Percentiles rank a stretch among this genome's conserved stretches.
These are phyloP conservation scores for Paecilomyces sp. DNA, from an alignment of 2,329 filamentous ascomycete species.

Conservation along the genomic window DNA sequence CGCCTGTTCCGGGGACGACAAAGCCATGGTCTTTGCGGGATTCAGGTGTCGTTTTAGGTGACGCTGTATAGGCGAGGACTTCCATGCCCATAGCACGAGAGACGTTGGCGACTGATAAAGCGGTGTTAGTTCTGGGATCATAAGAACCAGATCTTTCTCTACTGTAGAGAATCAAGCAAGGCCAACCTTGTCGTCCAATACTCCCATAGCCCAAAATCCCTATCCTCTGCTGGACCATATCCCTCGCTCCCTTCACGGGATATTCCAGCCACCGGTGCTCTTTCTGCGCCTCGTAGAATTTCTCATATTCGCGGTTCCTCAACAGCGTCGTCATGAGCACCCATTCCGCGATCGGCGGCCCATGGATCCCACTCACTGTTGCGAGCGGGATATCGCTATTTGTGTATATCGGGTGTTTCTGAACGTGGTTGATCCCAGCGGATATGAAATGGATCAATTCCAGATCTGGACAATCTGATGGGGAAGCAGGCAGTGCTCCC, in stretches of 20 bases:
- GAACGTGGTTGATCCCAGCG: conserved; percentile 51
- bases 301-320: conserved; percentile 52
- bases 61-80: conserved; percentile 68
- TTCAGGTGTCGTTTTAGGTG: conserved; percentile 58
- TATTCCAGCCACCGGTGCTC: conserved; percentile 42
- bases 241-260: conserved; percentile 31
- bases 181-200: conserved; percentile 53
- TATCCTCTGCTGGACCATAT: conserved; percentile 52
- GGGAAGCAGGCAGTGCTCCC: conserved; percentile 1
- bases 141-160: not conserved
- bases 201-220: conserved; percentile 57
- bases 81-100: conserved; percentile 61
- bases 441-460: conserved; percentile 52
- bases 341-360: conserved; percentile 62
- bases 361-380: conserved; percentile 51
- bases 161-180: not conserved
- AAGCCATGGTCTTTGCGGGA: conserved; percentile 59
- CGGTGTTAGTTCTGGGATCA: conserved; percentile 4
- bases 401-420: conserved; percentile 47
- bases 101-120: conserved; percentile 44
- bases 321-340: conserved; percentile 50
- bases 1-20: conserved; percentile 60
- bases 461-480: conserved; percentile 17
- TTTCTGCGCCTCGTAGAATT: conserved; percentile 52
- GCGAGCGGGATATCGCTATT: conserved; percentile 47